Base-by-base conservation (phyloP, 768 basidiomycete species). In the Clavaria fumosa region DNA sequence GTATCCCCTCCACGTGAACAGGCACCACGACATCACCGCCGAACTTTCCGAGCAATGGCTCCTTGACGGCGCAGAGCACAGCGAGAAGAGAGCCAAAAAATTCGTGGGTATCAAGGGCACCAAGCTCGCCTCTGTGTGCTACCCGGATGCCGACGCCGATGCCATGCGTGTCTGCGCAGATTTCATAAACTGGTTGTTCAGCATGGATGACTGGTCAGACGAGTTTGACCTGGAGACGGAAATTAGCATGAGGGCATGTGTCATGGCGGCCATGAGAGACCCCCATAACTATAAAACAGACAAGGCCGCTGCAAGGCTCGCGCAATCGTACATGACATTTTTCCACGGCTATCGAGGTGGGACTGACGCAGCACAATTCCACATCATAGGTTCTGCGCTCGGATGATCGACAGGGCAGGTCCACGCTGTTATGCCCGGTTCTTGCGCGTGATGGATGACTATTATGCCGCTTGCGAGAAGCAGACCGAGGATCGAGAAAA, bases 71-170 rank as follows among this genome's bases (percentile, higher is more conserved):
- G 73, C 69, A 38, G 70, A 73, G 47, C 64, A 82, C 33, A 52
- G 54, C 40, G 61, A 65, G 42, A 61, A 62, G 51, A 66, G 68
- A 44, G 66, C 69, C 39, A 62, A 63, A 43, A 65, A 70, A 23
- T 76, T 75, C 51, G 73, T 72, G 41, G 79, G 75, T 4, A 66
- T 84, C 47, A 78, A 78, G 51, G 71, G 68, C 26, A 81, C 81
- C 30, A 66, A 69, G 35, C 69, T 86, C 43, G 71, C 78, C n/a
- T 64, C 74, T 34, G 72, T 74, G 70, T 73, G 68, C 57, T 79
- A 69, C 44, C 68, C 77, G 4, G 27, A 42, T 35, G 40, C 40
- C 23, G 40, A 35, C 19, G 11, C n/a, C 14, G 24, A 26, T 12
- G 35, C 36, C 26, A 21, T 42, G 15, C 22, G 40, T 15, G 40